Percentiles rank a stretch among this genome's conserved stretches.
Evolutionary conservation across 495 filamentous ascomycete species (phyloP).

Genomic region (Aspergillus nidulans): DNA sequence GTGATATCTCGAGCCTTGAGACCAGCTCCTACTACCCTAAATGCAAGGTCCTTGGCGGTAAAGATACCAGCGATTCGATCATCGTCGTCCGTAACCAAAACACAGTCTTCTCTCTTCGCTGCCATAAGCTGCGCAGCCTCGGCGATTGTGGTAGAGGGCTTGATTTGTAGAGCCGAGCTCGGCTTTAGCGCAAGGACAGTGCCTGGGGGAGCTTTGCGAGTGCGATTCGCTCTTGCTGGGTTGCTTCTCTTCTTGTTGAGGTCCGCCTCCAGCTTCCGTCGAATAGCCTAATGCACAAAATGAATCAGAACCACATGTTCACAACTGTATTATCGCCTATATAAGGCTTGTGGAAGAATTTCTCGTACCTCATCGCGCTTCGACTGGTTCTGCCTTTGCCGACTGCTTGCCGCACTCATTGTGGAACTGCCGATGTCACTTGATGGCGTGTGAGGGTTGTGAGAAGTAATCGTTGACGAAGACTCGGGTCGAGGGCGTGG

Average conservation of each 20-base stretch:
- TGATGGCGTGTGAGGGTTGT: conserved; percentile 48
- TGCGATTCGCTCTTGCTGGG: conserved; percentile 68
- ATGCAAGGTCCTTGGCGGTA: conserved; percentile 97
- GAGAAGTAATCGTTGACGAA: conserved; percentile 55
- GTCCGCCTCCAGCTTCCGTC: conserved; percentile 92
- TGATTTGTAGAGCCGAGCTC: conserved; percentile 95
- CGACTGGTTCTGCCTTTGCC: conserved; percentile 84
- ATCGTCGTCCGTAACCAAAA: conserved; percentile 97
- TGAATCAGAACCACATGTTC: neutral
- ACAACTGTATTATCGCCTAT: neutral
- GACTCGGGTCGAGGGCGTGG: conserved; percentile 76
- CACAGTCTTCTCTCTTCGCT: conserved; percentile 96
- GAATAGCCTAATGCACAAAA: conserved; percentile 68
- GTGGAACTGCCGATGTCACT: conserved; percentile 50
- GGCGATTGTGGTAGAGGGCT: conserved; percentile 87
- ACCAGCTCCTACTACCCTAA: conserved; percentile 91
- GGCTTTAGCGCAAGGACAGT: conserved; percentile 93
- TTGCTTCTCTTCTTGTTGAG: conserved; percentile 94
- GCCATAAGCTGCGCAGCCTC: conserved; percentile 99
- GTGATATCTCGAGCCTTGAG: conserved; percentile 84
- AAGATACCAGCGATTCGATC: conserved; percentile 98
- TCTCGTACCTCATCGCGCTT: conserved; percentile 93
- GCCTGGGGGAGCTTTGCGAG: conserved; percentile 90
- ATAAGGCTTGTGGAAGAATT: neutral
- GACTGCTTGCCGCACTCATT: conserved; percentile 71